Evolutionary conservation across 768 basidiomycete genomes (phyloP).

Genomic region (Rubroboletus pulcherrimus): DNA sequence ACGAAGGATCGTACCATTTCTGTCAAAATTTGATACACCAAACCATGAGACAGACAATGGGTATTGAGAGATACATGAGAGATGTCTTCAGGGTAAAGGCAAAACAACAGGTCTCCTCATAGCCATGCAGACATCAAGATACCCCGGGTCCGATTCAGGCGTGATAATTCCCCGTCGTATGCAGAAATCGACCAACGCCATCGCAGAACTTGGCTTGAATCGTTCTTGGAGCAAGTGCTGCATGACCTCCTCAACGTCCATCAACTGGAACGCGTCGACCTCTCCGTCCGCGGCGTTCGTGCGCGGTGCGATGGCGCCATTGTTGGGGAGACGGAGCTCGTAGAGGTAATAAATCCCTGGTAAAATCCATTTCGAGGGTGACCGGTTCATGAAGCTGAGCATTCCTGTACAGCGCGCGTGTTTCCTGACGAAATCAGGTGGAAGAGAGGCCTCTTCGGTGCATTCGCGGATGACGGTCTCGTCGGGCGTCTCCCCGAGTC

Average conservation of each 20-base stretch:
- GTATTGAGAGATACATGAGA: background rate
- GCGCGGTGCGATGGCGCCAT: constrained; percentile 32
- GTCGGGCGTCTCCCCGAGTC: constrained; percentile 35
- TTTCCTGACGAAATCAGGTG: constrained; percentile 33
- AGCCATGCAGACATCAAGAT: constrained; percentile 24
- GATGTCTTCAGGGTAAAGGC: constrained; percentile 16
- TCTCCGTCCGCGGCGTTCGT: constrained; percentile 40
- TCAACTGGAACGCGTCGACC: constrained; percentile 40
- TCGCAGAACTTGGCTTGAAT: constrained; percentile 43
- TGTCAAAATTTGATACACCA: background rate
- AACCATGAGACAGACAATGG: background rate
- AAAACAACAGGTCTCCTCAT: constrained; percentile 17
- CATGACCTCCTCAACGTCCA: constrained; percentile 34
- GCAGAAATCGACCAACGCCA: constrained; percentile 42
- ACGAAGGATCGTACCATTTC: background rate
- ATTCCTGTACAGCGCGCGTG: constrained; percentile 35
- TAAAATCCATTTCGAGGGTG: constrained; percentile 41
- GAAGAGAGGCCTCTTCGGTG: constrained; percentile 42
- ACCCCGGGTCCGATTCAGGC: constrained; percentile 22
- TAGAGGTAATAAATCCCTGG: constrained; percentile 45
- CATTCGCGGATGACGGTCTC: constrained; percentile 40
- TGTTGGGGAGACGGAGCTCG: constrained; percentile 38
- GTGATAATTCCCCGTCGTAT: constrained; percentile 33
- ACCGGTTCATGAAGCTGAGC: constrained; percentile 40
- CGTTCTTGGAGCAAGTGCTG: constrained; percentile 30